Base-by-base conservation (phyloP, 2,329 filamentous ascomycete species). In the Aspergillus fumigatus region DNA sequence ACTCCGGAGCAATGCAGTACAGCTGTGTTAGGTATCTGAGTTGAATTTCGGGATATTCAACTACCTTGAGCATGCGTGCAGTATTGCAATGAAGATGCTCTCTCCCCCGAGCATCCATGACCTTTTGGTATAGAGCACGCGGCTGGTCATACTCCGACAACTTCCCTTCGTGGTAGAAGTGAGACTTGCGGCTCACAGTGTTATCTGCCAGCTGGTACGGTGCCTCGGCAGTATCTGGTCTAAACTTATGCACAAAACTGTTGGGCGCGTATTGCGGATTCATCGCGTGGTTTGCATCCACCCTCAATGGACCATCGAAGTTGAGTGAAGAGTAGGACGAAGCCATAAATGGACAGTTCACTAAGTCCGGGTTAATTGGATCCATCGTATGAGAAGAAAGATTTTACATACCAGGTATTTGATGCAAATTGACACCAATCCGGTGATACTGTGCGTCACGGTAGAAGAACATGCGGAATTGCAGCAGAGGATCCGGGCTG, bases 101-200 rank as follows among this genome's bases (percentile, higher is more conserved):
- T 32, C 76, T 71, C 60, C 73, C 69, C 54, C 75, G 60, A 10
- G 75, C 70, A 51, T 64, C 73, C 79, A 84, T 82, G 54, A 81
- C 80, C 10, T 73, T 66, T 21, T 59, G 64, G 72, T 80, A 83
- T 10, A 83, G 74, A 57, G 78, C 76, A 3, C 71, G 74, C 3
- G 79, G 75, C 64, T 84, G 81, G 25, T 77, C 76, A 63, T 83
- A 83, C 50, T 83, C 80, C 59, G 69, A 79, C 62, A 73, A 72
- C 67, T 80, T 79, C 21, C 79, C 81, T 63, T 83, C 80, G 61
- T 83, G 80, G 72, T 75, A 82, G 69, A 78, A 82, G 63, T 83
- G 79, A 60, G 76, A 79, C 71, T 82, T 81, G 51, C 80, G 75
- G 58, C 75, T 77, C 45, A 81, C 73, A 40, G 82, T 69, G 56